Evolutionary conservation across 768 basidiomycete species (phyloP), one percentile per base, ranked within the genome.

Genomic region (Cubamyces sp.): DNA sequence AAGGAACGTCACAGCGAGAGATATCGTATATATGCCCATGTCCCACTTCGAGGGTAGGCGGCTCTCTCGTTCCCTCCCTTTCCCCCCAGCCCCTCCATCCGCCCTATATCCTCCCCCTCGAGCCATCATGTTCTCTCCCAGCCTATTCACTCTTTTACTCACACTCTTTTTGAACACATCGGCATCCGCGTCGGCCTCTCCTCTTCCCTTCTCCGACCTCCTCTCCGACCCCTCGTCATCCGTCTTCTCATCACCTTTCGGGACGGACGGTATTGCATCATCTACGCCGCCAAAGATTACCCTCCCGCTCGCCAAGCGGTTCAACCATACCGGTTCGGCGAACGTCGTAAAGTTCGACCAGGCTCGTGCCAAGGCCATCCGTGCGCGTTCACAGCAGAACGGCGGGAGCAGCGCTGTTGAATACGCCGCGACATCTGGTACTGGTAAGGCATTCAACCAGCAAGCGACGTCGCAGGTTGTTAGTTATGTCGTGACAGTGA

Each of bases 401-500:
- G 65, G 48, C 28, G 45, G 25, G 15, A 6, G 6, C 11, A 12
- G 19, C 21, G 25, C n/a, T 21, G n/a, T 56, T 57, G 14, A 12
- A 1, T 40, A 15, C 14, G 37, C 64, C 63, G 34, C 34, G 34
- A 34, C 34, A 11, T 46, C 42, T 11, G 42, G 50, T 4, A 15
- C 42, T 11, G 42, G 50, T 4, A 15, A 43, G 46, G 45, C 16
- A n/a, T 45, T 66, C 39, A 28, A 56, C 16, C 60, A 34, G 6
- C 47, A 7, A 3, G 51, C 70, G 4, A 52, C 66, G 1, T 73
- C 74, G 18, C 25, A n/a, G 6, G 48, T 5, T 1, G 67, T 74
- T 8, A n/a, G 26, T 26, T 79, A 77, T 60, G 65, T 66, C 1
- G 72, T 70, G 3, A 54, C 34, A 3, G 64, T 72, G 23, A n/a